Percentiles rank a stretch among this genome's conserved stretches.
phyloP scores from a whole-genome alignment of 345 rosid genomes.

The Populus ilicifolia region DNA sequence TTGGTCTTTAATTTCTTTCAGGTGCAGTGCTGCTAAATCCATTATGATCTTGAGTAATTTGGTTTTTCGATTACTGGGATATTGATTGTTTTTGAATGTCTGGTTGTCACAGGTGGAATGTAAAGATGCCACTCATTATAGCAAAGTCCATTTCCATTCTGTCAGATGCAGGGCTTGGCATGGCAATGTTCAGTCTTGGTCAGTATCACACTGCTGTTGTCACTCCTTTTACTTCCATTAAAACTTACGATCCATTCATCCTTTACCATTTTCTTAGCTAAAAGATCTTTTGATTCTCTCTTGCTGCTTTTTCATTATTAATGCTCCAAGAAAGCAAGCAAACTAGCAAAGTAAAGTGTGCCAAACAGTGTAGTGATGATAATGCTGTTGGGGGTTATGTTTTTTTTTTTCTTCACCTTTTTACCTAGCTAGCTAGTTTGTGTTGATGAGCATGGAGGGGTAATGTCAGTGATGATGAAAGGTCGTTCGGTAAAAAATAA shows the following conservation, averaged over 20 bases:
- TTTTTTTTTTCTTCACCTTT: conserved; percentile 4
- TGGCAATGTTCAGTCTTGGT: conserved; percentile 99
- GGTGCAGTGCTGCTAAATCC: conserved; percentile 27
- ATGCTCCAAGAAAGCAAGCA: conserved; percentile 30
- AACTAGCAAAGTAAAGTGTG: conserved; percentile 15
- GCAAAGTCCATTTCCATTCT: conserved; percentile 95
- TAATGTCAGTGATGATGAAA: conserved; percentile 20
- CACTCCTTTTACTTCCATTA: neutral
- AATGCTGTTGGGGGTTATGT: conserved; percentile 16
- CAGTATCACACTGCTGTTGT: conserved; percentile 36
- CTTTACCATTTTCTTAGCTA: neutral
- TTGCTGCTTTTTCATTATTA: conserved; percentile 31
- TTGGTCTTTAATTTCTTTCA: conserved; percentile 90
- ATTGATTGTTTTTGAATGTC: neutral
- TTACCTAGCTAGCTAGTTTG: conserved; percentile 4
- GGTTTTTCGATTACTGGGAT: neutral
- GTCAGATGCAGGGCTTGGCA: conserved; percentile 99
- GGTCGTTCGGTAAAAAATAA: neutral
- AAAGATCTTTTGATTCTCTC: conserved; percentile 15
- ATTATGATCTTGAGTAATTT: neutral
- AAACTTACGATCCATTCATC: neutral
- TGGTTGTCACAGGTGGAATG: conserved; percentile 64
- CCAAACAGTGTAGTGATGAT: conserved; percentile 25
- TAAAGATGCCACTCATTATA: conserved; percentile 89
- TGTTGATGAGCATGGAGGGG: conserved; percentile 5